Conservation (phyloP, 2,329 filamentous ascomycete genomes). For the Didymella segeticola region DNA sequence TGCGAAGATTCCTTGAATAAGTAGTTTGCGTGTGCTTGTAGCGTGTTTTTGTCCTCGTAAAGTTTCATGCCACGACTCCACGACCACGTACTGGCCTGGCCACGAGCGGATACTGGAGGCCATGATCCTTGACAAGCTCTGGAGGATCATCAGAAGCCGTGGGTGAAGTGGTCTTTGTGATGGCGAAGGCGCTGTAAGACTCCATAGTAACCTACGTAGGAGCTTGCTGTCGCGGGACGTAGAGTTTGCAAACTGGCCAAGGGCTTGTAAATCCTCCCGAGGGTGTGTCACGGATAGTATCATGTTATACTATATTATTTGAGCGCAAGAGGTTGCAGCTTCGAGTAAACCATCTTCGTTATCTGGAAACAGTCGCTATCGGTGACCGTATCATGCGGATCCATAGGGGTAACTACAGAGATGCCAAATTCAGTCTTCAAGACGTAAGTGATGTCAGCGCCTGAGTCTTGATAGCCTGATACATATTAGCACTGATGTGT, state of each 20-base stretch:
- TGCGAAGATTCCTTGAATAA: constrained; percentile 49
- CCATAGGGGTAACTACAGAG: constrained; percentile 45
- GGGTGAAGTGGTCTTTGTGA: background rate
- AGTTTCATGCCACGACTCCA: constrained; percentile 60
- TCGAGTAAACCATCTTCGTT: background rate
- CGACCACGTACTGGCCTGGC: constrained; percentile 59
- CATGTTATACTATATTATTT: background rate
- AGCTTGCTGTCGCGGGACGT: constrained; percentile 57
- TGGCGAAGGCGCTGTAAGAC: constrained; percentile 39
- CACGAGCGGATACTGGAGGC: constrained; percentile 50
- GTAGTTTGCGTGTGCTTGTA: constrained; percentile 43
- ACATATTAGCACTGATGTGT: background rate
- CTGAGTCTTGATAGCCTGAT: constrained; percentile 57
- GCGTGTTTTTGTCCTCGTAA: constrained; percentile 43
- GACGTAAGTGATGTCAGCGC: constrained; percentile 57
- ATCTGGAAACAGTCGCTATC: constrained; percentile 4
- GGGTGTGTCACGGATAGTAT: background rate
- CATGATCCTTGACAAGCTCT: constrained; percentile 27
- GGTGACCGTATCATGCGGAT: background rate
- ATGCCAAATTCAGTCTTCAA: constrained; percentile 41
- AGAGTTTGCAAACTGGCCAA: constrained; percentile 10
- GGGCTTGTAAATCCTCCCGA: background rate
- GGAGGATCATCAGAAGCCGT: background rate
- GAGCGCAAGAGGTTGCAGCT: background rate
- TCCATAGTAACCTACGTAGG: constrained; percentile 56